Evolutionary conservation across 345 rosid genomes (phyloP), one percentile per base, ranked within the genome.

Genomic region (Lagerstroemia speciosa): DNA sequence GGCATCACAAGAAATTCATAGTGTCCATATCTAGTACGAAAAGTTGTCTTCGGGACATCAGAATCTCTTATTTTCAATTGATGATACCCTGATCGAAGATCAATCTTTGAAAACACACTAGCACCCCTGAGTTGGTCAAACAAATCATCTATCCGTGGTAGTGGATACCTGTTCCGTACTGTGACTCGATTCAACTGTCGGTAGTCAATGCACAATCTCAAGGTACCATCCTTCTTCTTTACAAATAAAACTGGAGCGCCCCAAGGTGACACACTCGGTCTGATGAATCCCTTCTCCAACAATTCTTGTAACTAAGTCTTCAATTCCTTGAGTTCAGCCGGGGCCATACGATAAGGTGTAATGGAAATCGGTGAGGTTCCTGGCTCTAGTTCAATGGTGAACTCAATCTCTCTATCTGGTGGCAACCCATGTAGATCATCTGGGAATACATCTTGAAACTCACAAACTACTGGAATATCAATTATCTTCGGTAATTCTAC

Each of bases 201-300:
- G 16, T 27, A 29, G 16, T 60, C 36, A 26, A 60, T 26, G 17
- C 33, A 60, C 9, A 60, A 19, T 61, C 43, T 20, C 69, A 38
- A 52, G 10, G 8, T 34, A 27, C 27, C 64, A 46, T 20, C 16
- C 27, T n/a, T 43, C 29, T 33, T 36, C 38, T 64, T 48, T 3
- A 48, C 24, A 16, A 48, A 48, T 16, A 48, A 20, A 1, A 72
- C 14, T 2, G 22, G 52, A 15, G 20, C 69, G 1, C 20, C 62
- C 60, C 31, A 71, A 38, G 31, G 32, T 3, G 48, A 29, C 0
- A 45, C 9, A 45, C 17, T 64, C 9, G 31, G 64, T 24, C 2
- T 27, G 20, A 52, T 55, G 8, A 72, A 66, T 9, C 64, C n/a
- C 17, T 65, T 72, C 22, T 65, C 70, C 11, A 72, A 15, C 5